Conservation (phyloP, 2,329 filamentous ascomycete species). For the Verticillium tricorpus region DNA sequence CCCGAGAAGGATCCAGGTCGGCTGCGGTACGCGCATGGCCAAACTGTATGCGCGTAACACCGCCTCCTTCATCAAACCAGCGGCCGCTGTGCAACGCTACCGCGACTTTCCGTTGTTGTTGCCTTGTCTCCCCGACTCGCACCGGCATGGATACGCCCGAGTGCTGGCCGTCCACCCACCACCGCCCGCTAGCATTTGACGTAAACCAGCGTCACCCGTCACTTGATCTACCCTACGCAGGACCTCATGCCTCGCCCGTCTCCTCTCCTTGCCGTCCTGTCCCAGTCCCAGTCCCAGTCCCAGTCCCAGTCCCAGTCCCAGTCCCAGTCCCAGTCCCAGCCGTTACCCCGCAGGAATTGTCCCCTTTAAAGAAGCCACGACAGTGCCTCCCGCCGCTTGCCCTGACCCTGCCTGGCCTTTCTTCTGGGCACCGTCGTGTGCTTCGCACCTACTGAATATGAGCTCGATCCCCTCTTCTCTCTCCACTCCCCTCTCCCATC, state of each 20-base stretch:
- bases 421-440: not conserved
- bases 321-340: not conserved
- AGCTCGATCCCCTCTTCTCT: not conserved
- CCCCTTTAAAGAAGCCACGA: not conserved
- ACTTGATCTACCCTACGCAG: not conserved
- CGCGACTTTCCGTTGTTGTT: not conserved
- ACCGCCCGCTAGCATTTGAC: constrained; percentile 1
- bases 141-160: not conserved
- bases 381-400: not conserved
- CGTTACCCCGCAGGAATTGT: not conserved
- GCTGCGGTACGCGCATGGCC: not conserved
- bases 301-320: not conserved
- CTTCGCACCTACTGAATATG: not conserved
- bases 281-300: not conserved
- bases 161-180: not conserved
- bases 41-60: not conserved
- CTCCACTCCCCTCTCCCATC: not conserved
- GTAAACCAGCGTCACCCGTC: constrained; percentile 3
- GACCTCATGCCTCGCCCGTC: not conserved
- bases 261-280: not conserved
- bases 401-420: not conserved
- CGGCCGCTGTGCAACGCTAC: not conserved
- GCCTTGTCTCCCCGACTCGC: not conserved
- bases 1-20: not conserved
- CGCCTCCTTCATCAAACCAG: not conserved